Percentiles rank a stretch among this genome's conserved stretches.
Evolutionary conservation across 2,329 filamentous ascomycete genomes (phyloP).

Genomic region (Blumeria hordei): DNA sequence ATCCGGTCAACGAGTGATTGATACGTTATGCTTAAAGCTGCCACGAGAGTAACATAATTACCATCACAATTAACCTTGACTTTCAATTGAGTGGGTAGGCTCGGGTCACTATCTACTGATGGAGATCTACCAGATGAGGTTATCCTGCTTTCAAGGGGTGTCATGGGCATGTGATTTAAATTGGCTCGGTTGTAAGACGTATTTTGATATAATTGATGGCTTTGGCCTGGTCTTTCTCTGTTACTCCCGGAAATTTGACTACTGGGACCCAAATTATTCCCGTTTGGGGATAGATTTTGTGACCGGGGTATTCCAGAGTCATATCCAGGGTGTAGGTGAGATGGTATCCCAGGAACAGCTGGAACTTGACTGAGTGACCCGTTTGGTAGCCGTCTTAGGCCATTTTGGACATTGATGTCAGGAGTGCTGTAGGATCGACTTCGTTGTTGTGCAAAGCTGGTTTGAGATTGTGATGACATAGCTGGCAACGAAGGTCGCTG

Average conservation of each 20-base stretch:
- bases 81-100: constrained; percentile 55
- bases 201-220: constrained; percentile 6
- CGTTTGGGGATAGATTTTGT: constrained; percentile 55
- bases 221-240: constrained; percentile 28
- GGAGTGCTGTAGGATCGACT: constrained; percentile 86
- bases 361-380: constrained; percentile 31
- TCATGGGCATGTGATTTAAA: constrained; percentile 12
- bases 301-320: constrained; percentile 48
- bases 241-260: constrained; percentile 49
- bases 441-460: constrained; percentile 31
- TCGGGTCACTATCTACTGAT: constrained; percentile 22
- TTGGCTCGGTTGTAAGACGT: constrained; percentile 16
- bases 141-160: constrained; percentile 15
- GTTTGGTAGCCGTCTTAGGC: constrained; percentile 29
- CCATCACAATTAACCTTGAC: constrained; percentile 86
- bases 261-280: constrained; percentile 39
- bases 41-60: constrained; percentile 86
- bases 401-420: constrained; percentile 56
- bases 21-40: constrained; percentile 85
- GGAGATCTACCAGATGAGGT: constrained; percentile 20
- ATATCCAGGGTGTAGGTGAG: constrained; percentile 36
- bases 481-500: constrained; percentile 62
- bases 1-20: constrained; percentile 86
- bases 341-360: constrained; percentile 51
- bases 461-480: constrained; percentile 32